Evolutionary conservation across 2,329 filamentous ascomycete species (phyloP).

Genomic region (Aspergillus thermomutatus): DNA sequence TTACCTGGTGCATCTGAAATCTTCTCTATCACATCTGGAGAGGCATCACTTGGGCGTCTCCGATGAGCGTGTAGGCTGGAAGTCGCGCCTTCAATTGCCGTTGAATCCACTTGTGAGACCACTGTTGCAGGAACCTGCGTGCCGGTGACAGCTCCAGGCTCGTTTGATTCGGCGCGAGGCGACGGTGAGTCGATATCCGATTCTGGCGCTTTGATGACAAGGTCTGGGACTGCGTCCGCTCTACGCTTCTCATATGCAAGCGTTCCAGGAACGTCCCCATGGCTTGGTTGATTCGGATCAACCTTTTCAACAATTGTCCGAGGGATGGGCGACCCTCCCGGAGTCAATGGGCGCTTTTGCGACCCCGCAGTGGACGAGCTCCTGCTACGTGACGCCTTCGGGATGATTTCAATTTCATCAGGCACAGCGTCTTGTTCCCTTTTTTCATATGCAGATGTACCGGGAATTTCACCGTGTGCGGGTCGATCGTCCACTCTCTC

Average conservation of each 20-base stretch:
- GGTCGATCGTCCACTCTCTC: constrained; percentile 60
- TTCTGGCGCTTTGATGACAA: constrained; percentile 50
- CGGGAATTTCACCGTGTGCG: constrained; percentile 60
- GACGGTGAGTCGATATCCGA: constrained; percentile 26
- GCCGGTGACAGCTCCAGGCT: constrained; percentile 10
- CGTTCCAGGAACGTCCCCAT: constrained; percentile 63
- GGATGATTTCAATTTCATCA: constrained; percentile 60
- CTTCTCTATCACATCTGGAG: constrained; percentile 42
- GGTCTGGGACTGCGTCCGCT: constrained; percentile 59
- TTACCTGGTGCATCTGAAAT: constrained; percentile 55
- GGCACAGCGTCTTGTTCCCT: constrained; percentile 59
- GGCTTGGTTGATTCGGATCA: constrained; percentile 53
- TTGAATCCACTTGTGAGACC: constrained; percentile 42
- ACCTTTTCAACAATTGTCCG: constrained; percentile 61
- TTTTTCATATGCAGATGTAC: constrained; percentile 58
- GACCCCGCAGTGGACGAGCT: constrained; percentile 40
- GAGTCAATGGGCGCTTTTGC: constrained; percentile 46
- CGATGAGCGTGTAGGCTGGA: constrained; percentile 37
- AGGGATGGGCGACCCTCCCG: constrained; percentile 53
- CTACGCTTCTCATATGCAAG: constrained; percentile 54
- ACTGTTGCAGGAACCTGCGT: constrained; percentile 42
- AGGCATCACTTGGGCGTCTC: constrained; percentile 40
- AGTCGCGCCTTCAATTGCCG: constrained; percentile 33
- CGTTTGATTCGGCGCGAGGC: constrained; percentile 18
- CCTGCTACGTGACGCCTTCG: constrained; percentile 41